Evolutionary conservation across 169 alveolate species (phyloP).

Genomic region (Plasmodium chabaudi): DNA sequence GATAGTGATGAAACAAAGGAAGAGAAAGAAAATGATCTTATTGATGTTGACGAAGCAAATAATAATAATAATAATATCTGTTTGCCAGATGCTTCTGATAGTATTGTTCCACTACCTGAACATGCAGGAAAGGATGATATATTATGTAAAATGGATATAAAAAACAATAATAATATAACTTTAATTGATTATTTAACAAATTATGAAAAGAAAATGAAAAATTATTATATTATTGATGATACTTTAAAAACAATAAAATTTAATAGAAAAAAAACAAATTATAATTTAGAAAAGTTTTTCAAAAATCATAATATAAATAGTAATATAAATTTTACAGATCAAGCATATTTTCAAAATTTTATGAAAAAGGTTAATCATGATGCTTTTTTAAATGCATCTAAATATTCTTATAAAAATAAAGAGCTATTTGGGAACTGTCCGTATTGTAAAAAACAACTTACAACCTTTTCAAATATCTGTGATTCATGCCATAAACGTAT

Average conservation of each 20-base stretch:
- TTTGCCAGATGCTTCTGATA: too few species aligned
- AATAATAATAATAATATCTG: too few species aligned
- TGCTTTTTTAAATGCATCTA: slow-evolving; percentile 23
- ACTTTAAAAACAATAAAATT: slow-evolving; percentile 36
- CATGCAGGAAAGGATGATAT: too few species aligned
- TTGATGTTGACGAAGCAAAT: too few species aligned
- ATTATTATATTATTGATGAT: slow-evolving; percentile 64
- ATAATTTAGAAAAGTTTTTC: slow-evolving; percentile 19
- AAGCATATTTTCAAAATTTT: not conserved
- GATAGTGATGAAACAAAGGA: too few species aligned
- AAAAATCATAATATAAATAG: not conserved
- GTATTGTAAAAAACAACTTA: slow-evolving; percentile 38
- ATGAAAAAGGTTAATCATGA: slow-evolving; percentile 48
- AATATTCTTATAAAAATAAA: slow-evolving; percentile 39
- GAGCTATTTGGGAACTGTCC: slow-evolving; percentile 67
- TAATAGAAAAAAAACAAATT: slow-evolving; percentile 45
- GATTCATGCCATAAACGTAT: slow-evolving; percentile 35
- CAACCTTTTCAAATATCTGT: slow-evolving; percentile 27
- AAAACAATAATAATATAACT: too few species aligned
- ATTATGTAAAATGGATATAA: too few species aligned
- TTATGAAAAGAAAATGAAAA: slow-evolving; percentile 38
- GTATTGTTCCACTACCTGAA: too few species aligned
- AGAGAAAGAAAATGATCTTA: too few species aligned
- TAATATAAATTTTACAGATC: not conserved
- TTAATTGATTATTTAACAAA: slow-evolving; percentile 18